A percentile compares a stretch with the other conserved stretches of the same genome.
These are phyloP conservation scores for Urochloa ruziziensis DNA, from an alignment of 176 grass and related monocot species.

Conservation along the genomic window DNA sequence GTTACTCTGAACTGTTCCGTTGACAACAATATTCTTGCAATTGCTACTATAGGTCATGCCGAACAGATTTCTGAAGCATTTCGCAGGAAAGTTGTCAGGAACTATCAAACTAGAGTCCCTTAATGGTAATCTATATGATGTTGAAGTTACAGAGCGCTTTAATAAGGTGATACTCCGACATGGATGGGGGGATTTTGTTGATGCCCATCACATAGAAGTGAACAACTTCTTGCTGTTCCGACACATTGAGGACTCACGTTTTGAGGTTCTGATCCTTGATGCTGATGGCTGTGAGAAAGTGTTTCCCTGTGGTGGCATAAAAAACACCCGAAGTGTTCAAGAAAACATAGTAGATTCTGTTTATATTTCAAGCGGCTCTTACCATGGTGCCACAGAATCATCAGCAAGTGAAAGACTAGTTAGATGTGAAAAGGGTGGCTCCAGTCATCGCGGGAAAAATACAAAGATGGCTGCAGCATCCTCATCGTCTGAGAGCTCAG, in stretches of 20 bases:
- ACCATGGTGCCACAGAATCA: not conserved
- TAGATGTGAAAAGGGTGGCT: not conserved
- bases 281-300: constrained; percentile 32
- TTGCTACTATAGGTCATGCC: constrained; percentile 40
- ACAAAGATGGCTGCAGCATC: not conserved
- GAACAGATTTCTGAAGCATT: constrained; percentile 37
- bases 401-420: not conserved
- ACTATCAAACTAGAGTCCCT: constrained; percentile 38
- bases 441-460: not conserved
- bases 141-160: constrained; percentile 11
- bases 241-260: constrained; percentile 15
- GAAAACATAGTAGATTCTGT: not conserved
- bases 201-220: constrained; percentile 32
- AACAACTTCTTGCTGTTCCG: constrained; percentile 43
- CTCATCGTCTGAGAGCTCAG: not conserved
- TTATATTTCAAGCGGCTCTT: not conserved
- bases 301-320: constrained; percentile 12
- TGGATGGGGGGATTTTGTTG: constrained; percentile 54
- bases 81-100: constrained; percentile 16
- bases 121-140: constrained; percentile 22
- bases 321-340: not conserved
- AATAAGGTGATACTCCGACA: constrained; percentile 17
- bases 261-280: constrained; percentile 45
- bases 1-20: not conserved
- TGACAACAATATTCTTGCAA: not conserved